phyloP scores from a whole-genome alignment of 331 rosid species.

The Malus hybrid region DNA sequence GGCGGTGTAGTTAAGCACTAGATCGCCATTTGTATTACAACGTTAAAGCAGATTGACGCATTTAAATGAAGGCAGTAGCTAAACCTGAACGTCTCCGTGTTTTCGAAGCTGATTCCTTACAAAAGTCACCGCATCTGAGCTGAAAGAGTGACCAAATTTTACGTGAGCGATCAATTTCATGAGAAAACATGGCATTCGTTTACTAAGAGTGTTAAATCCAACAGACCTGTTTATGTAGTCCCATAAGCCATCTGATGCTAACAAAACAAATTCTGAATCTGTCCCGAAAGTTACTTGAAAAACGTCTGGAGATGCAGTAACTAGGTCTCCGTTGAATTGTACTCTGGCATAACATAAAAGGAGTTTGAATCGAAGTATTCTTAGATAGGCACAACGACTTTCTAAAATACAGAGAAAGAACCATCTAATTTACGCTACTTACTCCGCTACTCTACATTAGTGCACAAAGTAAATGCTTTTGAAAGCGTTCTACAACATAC shows the following conservation, averaged over 20 bases:
- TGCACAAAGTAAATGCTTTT: not conserved
- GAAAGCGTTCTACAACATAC: not conserved
- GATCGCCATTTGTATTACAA: not conserved
- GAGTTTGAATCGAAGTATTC: not conserved
- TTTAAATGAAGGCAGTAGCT: not conserved
- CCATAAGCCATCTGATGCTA: slow-evolving; percentile 99
- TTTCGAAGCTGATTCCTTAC: slow-evolving; percentile 74
- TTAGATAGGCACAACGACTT: not conserved
- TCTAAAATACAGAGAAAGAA: not conserved
- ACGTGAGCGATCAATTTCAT: slow-evolving; percentile 6
- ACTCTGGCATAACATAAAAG: slow-evolving; percentile 42
- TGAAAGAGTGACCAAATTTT: slow-evolving; percentile 41
- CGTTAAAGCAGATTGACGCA: not conserved
- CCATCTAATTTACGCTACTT: not conserved
- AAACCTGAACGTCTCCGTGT: slow-evolving; percentile 92
- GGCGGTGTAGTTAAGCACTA: not conserved
- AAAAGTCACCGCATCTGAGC: slow-evolving; percentile 79
- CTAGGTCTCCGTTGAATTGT: slow-evolving; percentile 69
- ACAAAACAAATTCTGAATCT: slow-evolving; percentile 69
- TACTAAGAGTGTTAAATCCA: slow-evolving; percentile 7
- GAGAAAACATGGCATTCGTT: not conserved
- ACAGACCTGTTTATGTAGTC: slow-evolving; percentile 85
- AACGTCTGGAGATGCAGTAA: slow-evolving; percentile 76
- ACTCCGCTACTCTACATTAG: not conserved
- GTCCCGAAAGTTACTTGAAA: slow-evolving; percentile 66